Conservation (phyloP, 2,329 filamentous ascomycete species). For the Xylariaceae sp. region DNA sequence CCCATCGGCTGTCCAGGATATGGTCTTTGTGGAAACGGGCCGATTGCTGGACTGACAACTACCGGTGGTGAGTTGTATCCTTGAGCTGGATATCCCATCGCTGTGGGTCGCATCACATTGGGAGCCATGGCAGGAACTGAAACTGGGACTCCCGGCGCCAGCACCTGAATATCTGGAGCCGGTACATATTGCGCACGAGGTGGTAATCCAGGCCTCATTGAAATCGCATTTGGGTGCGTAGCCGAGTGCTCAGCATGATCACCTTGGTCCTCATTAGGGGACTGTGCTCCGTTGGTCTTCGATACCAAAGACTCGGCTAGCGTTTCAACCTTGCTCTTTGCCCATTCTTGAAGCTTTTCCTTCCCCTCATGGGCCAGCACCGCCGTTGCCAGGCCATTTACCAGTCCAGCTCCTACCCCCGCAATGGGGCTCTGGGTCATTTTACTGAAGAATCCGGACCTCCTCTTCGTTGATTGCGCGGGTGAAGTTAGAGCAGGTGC, state of each 20-base stretch:
- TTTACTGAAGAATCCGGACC: constrained; percentile 13
- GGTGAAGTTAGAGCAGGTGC: not conserved
- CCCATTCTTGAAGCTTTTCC: constrained; percentile 16
- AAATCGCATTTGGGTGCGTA: not conserved
- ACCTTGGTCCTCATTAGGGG: not conserved
- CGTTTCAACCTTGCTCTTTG: constrained; percentile 15
- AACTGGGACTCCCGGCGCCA: too few species aligned
- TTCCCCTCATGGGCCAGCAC: constrained; percentile 11
- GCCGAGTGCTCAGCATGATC: constrained; percentile 1
- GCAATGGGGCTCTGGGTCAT: constrained; percentile 10
- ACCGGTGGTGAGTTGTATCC: not conserved
- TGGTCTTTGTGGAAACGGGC: not conserved
- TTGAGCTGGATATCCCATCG: constrained; percentile 2
- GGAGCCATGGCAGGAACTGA: too few species aligned
- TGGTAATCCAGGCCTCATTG: constrained; percentile 1
- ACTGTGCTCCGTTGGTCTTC: constrained; percentile 4
- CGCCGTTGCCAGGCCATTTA: constrained; percentile 6
- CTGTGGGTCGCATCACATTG: not conserved
- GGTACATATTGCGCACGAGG: too few species aligned
- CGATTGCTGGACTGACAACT: too few species aligned
- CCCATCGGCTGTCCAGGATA: not conserved
- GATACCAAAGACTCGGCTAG: constrained; percentile 7
- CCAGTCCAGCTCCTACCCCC: constrained; percentile 8
- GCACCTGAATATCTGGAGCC: too few species aligned
- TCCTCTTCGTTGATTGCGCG: constrained; percentile 6